A percentile compares a stretch with the other conserved stretches of the same genome.
These are phyloP conservation scores for Sclerotinia sclerotiorum DNA, from an alignment of 2,329 filamentous ascomycete genomes.

Conservation along the genomic window DNA sequence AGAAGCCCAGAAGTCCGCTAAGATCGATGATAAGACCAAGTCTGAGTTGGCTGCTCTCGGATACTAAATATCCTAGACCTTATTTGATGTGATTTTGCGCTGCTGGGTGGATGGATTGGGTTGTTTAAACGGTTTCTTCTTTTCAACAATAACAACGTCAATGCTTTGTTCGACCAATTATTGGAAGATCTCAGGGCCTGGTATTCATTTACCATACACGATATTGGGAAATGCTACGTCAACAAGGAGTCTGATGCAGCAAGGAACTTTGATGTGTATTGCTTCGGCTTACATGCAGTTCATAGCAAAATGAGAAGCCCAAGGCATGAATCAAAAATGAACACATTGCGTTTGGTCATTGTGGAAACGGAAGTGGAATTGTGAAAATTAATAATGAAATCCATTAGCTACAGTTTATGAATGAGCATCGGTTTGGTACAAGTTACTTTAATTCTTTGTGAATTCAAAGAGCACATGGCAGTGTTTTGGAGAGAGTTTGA, in stretches of 20 bases:
- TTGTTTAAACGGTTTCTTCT: slow-evolving; percentile 34
- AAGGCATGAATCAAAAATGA: slow-evolving; percentile 35
- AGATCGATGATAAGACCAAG: slow-evolving; percentile 81
- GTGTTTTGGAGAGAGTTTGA: background rate
- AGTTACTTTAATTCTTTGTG: slow-evolving; percentile 20
- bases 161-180: slow-evolving; percentile 40
- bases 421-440: slow-evolving; percentile 19
- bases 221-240: slow-evolving; percentile 38
- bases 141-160: slow-evolving; percentile 35
- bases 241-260: slow-evolving; percentile 37
- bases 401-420: slow-evolving; percentile 17
- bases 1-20: slow-evolving; percentile 90
- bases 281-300: slow-evolving; percentile 40
- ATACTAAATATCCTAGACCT: slow-evolving; percentile 64
- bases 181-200: slow-evolving; percentile 39
- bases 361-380: slow-evolving; percentile 21
- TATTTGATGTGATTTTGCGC: slow-evolving; percentile 32
- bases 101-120: slow-evolving; percentile 28
- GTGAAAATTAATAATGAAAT: slow-evolving; percentile 20
- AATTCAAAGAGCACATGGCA: slow-evolving; percentile 8
- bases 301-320: slow-evolving; percentile 39
- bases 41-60: slow-evolving; percentile 85
- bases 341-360: slow-evolving; percentile 23
- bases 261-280: slow-evolving; percentile 40
- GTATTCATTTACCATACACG: slow-evolving; percentile 29